phyloP scores from a whole-genome alignment of 495 filamentous ascomycete genomes.

The Lasiosphaeria ovina region DNA sequence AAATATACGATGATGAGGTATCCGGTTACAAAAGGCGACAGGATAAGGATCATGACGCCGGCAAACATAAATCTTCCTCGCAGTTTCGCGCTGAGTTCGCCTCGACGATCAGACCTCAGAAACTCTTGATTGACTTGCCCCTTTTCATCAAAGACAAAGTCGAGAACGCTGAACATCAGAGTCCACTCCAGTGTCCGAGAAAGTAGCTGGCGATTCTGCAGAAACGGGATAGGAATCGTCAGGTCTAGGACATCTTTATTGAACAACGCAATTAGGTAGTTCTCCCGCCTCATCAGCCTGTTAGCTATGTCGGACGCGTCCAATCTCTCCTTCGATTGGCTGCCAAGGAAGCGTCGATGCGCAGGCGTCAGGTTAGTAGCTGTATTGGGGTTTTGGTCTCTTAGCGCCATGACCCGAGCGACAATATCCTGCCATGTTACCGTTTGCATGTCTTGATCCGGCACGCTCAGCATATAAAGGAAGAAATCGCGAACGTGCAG shows the following conservation, averaged over 20 bases:
- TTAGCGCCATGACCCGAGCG: conserved; percentile 77
- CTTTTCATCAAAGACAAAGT: conserved; percentile 87
- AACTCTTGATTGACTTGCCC: conserved; percentile 82
- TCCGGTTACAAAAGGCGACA: conserved; percentile 77
- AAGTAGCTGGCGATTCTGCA: conserved; percentile 73
- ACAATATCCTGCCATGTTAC: conserved; percentile 96
- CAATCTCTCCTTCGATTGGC: conserved; percentile 89
- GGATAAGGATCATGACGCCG: conserved; percentile 80
- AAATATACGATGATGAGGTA: conserved; percentile 86
- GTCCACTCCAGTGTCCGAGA: conserved; percentile 85
- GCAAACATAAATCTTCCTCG: conserved; percentile 74
- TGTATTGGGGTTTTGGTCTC: conserved; percentile 84
- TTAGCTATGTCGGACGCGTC: conserved; percentile 98
- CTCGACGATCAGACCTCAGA: conserved; percentile 75
- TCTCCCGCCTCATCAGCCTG: conserved; percentile 91
- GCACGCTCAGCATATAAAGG: conserved; percentile 76
- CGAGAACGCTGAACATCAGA: conserved; percentile 80
- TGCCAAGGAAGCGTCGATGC: conserved; percentile 67
- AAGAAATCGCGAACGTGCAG: conserved; percentile 86
- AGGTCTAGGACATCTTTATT: conserved; percentile 94
- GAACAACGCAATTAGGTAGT: conserved; percentile 92
- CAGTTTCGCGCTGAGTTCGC: conserved; percentile 71
- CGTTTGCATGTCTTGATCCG: conserved; percentile 91
- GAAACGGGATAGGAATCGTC: conserved; percentile 78
- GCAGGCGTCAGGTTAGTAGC: conserved; percentile 56